These are phyloP conservation scores for Arthrobotrys musiformis DNA, from an alignment of 2,329 filamentous ascomycete genomes.

Conservation along the genomic window DNA sequence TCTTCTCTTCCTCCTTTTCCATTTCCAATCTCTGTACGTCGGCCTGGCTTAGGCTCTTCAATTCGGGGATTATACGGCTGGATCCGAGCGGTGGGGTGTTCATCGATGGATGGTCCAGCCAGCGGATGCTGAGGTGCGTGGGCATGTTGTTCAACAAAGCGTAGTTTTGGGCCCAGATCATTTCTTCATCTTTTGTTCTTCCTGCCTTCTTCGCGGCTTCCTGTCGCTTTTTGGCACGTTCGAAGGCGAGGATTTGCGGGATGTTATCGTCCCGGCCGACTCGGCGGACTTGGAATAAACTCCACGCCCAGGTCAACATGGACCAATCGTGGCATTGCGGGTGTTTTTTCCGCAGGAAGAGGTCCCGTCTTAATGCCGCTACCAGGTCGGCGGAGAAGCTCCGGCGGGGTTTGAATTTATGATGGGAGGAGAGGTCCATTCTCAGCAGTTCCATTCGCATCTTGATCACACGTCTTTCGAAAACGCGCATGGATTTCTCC, in stretches of 20 bases:
- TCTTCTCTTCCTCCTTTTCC: constrained; percentile 16
- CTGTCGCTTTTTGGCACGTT: constrained; percentile 6
- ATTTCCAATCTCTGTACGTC: neutral
- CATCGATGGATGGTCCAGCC: neutral
- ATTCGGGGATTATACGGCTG: neutral
- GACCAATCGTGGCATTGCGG: constrained; percentile 30
- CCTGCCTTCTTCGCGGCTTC: neutral
- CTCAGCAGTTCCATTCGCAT: constrained; percentile 46
- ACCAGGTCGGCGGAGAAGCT: constrained; percentile 25
- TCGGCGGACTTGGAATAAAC: constrained; percentile 39
- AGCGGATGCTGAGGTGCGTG: neutral
- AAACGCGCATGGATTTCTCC: constrained; percentile 2
- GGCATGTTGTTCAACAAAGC: constrained; percentile 32
- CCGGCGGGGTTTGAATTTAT: constrained; percentile 24
- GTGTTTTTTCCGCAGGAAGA: constrained; percentile 19
- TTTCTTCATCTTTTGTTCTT: constrained; percentile 10
- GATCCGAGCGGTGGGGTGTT: neutral
- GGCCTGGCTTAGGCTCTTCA: constrained; percentile 8
- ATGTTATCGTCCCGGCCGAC: neutral
- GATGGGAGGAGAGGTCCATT: constrained; percentile 26
- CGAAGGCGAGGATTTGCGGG: neutral
- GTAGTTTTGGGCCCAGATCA: constrained; percentile 7
- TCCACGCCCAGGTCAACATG: constrained; percentile 45
- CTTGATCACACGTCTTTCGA: neutral
- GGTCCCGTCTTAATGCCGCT: constrained; percentile 14